Base-by-base conservation (phyloP, 768 basidiomycete genomes). In the Auricularia sp. region DNA sequence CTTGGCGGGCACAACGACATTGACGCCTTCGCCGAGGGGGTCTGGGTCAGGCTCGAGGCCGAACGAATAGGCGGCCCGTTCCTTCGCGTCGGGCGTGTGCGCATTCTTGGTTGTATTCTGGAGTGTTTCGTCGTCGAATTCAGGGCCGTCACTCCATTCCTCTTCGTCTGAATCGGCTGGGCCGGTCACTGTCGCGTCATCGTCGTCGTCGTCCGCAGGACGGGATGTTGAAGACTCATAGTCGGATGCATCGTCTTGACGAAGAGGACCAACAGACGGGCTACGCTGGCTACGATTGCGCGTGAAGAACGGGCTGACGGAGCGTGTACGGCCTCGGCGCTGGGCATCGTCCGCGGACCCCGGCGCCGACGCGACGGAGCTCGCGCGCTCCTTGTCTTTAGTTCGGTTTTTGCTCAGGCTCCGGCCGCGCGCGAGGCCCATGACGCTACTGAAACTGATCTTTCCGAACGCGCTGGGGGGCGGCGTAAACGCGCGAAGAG, bases 21-120 rank as follows among this genome's bases (percentile, higher is more conserved):
- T 94, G 21, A 92, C 89, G 64, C 93, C 95, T 75, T 97, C 94
- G 13, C 95, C 95, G 10, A 95, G 80, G 0, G 90, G 91, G 74
- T 95, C 94, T 0, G 87, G 83, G 13, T 59, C 56, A 7, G 29
- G 11, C 29, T 59, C 56, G 29, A 13, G 14, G 13, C 39, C 39
- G 39, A 42, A 42, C 24, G 24, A 29, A 5, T 59, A n/a, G 16
- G 4, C 56, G 33, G 24, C 56, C 8, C 16, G 24, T 33, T 24
- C 16, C 24, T 13, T 14, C 24, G 4, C 56, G 56, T 29, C 24
- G 56, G 56, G 24, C 24, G 56, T 14, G 10, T 35, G 56, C 24
- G 34, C 29, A 18, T 35, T 59, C 56, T 59, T 29, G 24, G 92
- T 90, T 1, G 94, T 96, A 74, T 98, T 98, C 69, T 84, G 81